These are phyloP conservation scores for Aciculosporium take DNA, from an alignment of 2,329 filamentous ascomycete genomes.

Conservation along the genomic window DNA sequence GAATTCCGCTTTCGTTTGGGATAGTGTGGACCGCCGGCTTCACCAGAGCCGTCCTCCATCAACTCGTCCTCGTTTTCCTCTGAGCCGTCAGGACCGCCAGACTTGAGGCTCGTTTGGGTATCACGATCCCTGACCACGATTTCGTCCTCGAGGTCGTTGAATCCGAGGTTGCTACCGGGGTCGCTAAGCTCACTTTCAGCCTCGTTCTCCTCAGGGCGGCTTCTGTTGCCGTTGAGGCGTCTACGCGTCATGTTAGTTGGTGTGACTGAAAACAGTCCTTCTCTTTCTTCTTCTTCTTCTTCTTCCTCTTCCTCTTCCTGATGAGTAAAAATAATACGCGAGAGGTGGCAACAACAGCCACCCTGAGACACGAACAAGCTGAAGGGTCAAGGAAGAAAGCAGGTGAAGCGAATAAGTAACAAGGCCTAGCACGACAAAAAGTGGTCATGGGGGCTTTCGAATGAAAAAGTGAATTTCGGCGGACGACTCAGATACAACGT, in stretches of 20 bases:
- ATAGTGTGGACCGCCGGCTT: conserved; percentile 25
- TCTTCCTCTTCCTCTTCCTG: background rate
- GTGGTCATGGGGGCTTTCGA: background rate
- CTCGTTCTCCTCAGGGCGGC: conserved; percentile 24
- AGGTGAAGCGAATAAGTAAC: background rate
- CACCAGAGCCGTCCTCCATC: conserved; percentile 29
- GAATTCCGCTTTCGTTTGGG: conserved; percentile 43
- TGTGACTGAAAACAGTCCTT: background rate
- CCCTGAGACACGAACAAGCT: background rate
- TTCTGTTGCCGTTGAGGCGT: conserved; percentile 16
- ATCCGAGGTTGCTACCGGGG: conserved; percentile 19
- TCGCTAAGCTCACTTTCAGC: conserved; percentile 30
- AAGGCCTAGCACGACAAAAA: background rate
- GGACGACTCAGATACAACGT: background rate
- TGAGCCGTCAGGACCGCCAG: conserved; percentile 9
- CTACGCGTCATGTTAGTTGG: conserved; percentile 15
- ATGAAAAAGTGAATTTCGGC: too few species aligned
- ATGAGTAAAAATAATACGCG: background rate
- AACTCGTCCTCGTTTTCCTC: conserved; percentile 27
- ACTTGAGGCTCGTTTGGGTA: conserved; percentile 21
- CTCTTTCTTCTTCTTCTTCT: background rate
- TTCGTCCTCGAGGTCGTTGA: conserved; percentile 33
- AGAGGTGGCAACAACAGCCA: background rate
- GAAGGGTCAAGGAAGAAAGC: background rate
- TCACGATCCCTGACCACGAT: conserved; percentile 35